These are phyloP conservation scores for Cyberlindnera maritima DNA, from an alignment of 805 yeast genomes.

Conservation along the genomic window DNA sequence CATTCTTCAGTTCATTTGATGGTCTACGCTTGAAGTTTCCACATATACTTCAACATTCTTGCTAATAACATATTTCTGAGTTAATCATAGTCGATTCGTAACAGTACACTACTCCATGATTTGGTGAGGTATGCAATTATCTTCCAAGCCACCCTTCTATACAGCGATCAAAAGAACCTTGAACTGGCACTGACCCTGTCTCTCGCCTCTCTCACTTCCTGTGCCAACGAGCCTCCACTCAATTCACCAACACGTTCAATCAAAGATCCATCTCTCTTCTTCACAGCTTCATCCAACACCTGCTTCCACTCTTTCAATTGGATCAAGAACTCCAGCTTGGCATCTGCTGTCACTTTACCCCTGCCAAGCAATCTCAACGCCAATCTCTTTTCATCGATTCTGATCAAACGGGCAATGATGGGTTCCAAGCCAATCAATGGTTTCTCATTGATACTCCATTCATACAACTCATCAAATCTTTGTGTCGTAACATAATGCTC, in stretches of 20 bases:
- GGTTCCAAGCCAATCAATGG: slow-evolving; percentile 74
- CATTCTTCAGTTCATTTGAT: too few species aligned
- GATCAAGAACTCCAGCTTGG: slow-evolving; percentile 17
- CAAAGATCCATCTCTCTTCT: slow-evolving; percentile 17
- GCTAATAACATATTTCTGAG: too few species aligned
- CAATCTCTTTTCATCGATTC: slow-evolving; percentile 14
- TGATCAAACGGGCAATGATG: slow-evolving; percentile 33
- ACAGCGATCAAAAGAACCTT: slow-evolving; percentile 11
- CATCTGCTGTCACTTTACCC: slow-evolving; percentile 18
- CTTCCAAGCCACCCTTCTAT: too few species aligned
- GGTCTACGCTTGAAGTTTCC: too few species aligned
- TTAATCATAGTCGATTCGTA: too few species aligned
- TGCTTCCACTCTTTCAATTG: slow-evolving; percentile 20
- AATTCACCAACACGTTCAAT: slow-evolving; percentile 12
- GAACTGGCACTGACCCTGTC: slow-evolving; percentile 14
- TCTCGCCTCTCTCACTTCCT: slow-evolving; percentile 11
- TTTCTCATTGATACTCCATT: slow-evolving; percentile 48
- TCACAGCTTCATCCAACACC: slow-evolving; percentile 23
- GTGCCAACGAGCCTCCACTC: slow-evolving; percentile 4
- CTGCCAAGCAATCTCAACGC: slow-evolving; percentile 19
- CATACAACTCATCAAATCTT: slow-evolving; percentile 55
- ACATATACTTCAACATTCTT: too few species aligned
- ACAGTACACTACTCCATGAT: too few species aligned
- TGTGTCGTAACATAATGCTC: slow-evolving; percentile 42
- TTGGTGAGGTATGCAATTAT: too few species aligned